phyloP scores from a whole-genome alignment of 495 filamentous ascomycete species.

The Penicillium tannophilum region DNA sequence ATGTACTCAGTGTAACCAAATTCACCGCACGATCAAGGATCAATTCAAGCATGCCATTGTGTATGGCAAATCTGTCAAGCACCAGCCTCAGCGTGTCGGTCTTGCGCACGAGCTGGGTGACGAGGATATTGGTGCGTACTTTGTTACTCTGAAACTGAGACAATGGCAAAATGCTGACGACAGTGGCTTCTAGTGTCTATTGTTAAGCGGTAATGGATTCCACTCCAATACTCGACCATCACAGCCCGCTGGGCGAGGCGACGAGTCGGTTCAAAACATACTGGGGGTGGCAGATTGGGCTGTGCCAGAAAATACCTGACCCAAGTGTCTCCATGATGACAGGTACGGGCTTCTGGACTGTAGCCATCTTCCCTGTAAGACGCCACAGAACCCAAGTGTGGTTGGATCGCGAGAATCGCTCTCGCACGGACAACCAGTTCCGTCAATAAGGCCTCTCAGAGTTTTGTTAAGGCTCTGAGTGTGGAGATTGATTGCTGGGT shows the following conservation, averaged over 20 bases:
- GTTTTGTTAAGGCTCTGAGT: constrained; percentile 26
- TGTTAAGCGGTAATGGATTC: constrained; percentile 75
- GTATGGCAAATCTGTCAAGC: constrained; percentile 96
- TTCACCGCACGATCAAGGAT: constrained; percentile 94
- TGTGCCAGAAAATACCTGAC: constrained; percentile 26
- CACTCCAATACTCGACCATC: constrained; percentile 22
- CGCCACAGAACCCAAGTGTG: constrained; percentile 29
- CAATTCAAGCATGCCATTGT: constrained; percentile 95
- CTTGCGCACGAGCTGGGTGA: constrained; percentile 89
- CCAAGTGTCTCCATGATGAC: constrained; percentile 26
- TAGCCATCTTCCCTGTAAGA: constrained; percentile 32
- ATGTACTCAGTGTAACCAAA: constrained; percentile 78
- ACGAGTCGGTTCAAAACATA: constrained; percentile 34
- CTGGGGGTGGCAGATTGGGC: constrained; percentile 27
- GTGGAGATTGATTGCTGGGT: constrained; percentile 28
- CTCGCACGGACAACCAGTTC: constrained; percentile 40
- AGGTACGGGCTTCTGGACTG: constrained; percentile 25
- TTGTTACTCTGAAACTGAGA: not conserved
- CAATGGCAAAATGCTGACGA: constrained; percentile 9
- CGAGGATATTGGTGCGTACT: constrained; percentile 89
- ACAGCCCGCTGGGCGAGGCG: constrained; percentile 32
- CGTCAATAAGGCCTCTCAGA: constrained; percentile 24
- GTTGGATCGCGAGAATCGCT: constrained; percentile 36
- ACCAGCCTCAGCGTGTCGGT: constrained; percentile 96
- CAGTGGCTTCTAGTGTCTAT: constrained; percentile 72